These are phyloP conservation scores for Xanthoconium stramineum DNA, from an alignment of 768 basidiomycete species.

Conservation along the genomic window DNA sequence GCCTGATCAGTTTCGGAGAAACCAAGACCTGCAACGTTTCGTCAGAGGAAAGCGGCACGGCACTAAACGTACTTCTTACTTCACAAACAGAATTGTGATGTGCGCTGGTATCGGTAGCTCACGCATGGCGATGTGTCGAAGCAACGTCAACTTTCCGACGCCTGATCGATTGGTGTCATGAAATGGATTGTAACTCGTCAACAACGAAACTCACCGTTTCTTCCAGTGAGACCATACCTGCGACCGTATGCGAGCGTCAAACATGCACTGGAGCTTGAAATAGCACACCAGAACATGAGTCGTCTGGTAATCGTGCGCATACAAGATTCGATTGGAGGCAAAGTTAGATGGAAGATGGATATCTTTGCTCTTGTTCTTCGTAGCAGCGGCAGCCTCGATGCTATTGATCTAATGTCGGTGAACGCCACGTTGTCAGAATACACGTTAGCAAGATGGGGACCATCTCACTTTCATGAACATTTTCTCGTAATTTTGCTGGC, in stretches of 20 bases:
- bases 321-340: conserved; percentile 92
- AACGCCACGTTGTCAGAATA: background rate
- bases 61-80: conserved; percentile 74
- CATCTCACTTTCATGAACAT: conserved; percentile 91
- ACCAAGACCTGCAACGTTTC: conserved; percentile 65
- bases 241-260: conserved; percentile 87
- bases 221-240: conserved; percentile 88
- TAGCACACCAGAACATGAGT: conserved; percentile 1
- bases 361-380: conserved; percentile 97
- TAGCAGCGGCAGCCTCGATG: conserved; percentile 67
- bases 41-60: background rate
- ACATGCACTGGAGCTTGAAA: conserved; percentile 70
- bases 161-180: conserved; percentile 40
- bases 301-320: conserved; percentile 15
- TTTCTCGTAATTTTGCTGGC: conserved; percentile 94
- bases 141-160: conserved; percentile 95
- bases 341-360: conserved; percentile 91
- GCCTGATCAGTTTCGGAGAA: conserved; percentile 88
- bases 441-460: background rate
- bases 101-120: conserved; percentile 92
- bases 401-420: conserved; percentile 71
- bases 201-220: conserved; percentile 52
- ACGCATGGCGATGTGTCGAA: conserved; percentile 91
- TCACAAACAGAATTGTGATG: conserved; percentile 96
- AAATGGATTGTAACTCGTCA: background rate